Evolutionary conservation across 2,329 filamentous ascomycete species (phyloP), one percentile per base, ranked within the genome.

Genomic region (Alternaria ventricosa): DNA sequence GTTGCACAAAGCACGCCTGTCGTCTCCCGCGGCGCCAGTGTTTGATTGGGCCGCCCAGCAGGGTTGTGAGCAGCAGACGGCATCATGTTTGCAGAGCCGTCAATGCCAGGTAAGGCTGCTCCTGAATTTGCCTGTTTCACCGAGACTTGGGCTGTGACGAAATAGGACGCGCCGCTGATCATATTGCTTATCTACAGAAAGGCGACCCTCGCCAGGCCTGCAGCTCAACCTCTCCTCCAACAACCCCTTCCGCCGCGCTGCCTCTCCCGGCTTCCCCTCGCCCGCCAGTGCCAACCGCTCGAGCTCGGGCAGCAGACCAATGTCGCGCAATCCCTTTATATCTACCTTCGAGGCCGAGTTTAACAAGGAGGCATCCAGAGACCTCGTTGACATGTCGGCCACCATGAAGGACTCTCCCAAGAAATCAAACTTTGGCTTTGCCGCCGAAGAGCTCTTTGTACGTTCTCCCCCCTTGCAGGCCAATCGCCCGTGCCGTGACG

Each of bases 361-460:
- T 61, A 78, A 76, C 75, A 80, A 78, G 64, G 71, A 78, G 68
- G 76, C 77, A 22, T 55, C 68, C 30, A 70, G 66, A 45, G 68
- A 77, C 49, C 67, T 80, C 36, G 74, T 79, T 60, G 76, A 79
- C 73, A 80, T 80, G 78, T 75, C 73, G n/a, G 75, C 72, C 63
- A 69, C 69, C 30, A 71, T 79, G 72, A 74, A 72, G 57, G 75
- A 74, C 33, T 87, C 82, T 74, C 81, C 85, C 64, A 80, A 81
- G 61, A 78, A 82, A 56, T 77, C 82, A 57, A 83, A 75, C 43
- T 79, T 82, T 68, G 83, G 81, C 63, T 74, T 71, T 58, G 85
- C 88, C 61, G 87, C 89, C 53, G 89, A 91, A 69, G 90, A 93
- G 66, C 86, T 94, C 64, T 94, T 94, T 83, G 92, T 94, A 90